Base-by-base conservation (phyloP, 2,329 filamentous ascomycete species). In the Monilinia polystroma region DNA sequence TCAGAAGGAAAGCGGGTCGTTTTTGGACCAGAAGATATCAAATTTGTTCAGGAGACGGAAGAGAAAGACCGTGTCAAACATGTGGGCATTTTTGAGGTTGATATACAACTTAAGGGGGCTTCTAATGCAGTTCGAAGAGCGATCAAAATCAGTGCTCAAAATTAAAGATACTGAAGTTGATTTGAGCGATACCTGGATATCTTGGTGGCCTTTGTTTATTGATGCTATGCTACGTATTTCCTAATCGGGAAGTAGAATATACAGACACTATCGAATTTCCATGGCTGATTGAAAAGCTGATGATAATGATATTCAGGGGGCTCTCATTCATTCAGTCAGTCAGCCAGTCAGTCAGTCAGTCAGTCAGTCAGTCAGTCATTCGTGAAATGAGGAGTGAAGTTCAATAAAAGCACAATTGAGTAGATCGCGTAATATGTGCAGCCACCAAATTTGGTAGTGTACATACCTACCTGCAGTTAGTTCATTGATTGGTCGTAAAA, bases 1-100 rank as follows among this genome's bases (percentile, higher is more conserved):
- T 79, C 82, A 64, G 81, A 85, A 74, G 83, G 82, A 38, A 77
- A 79, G 43, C 78, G 80, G 23, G 79, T 87, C 3, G 78, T 81
- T 23, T 66, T 87, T 29, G 76, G 76, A 3, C 79, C 84, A 63
- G 78, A 80, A 45, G 81, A 86, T 69, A 78, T 87, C 47, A 76
- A 73, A 8, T 85, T 86, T 71, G 73, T 83, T 59, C 75, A 77
- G 26, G 64, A 74, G 49, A 74, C 76, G 14, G 76, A 78, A 52
- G 76, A 76, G 43, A 72, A 75, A 38, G 79, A 79, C 67, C 79
- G 80, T 54, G 79, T 87, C 57, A 85, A 85, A 77, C 76, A 80
- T 69, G 71, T 86, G 26, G 84, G 84, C 55, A 78, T 80, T 64
- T 86, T 81, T 74, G 79, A 80, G 67, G 77, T 85, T 54, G 80